Base-by-base conservation (phyloP, 352 stramenopile genomes). In the Pythium vanterpoolii region DNA sequence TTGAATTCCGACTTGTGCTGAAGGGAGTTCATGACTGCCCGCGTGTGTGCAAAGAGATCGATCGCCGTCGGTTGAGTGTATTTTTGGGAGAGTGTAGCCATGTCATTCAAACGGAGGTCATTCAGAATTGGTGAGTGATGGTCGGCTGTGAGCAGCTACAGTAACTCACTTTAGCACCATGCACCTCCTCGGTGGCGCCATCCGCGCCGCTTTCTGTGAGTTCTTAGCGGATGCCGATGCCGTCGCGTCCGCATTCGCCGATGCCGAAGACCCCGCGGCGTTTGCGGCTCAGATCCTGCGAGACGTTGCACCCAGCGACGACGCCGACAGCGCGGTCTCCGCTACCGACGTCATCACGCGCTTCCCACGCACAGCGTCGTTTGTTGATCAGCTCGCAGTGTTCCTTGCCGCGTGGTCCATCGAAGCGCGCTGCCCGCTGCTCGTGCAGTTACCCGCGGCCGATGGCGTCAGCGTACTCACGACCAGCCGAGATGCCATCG, bases 231-330 rank as follows among this genome's bases (percentile, higher is more conserved):
- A 53, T 4, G 10, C 36, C 4, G 44, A 52, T 13, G 43, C 36
- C 16, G 14, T 16, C 5, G 3, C 21, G 21, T 36, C 56, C 4
- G 60, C 68, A 14, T 56, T 76, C 10, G 43, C 0, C 19, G 39
- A 74, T 4, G 77, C 79, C 0, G 75, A 83, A 50, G 54, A 81
- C 6, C 44, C 68, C 0, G 34, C 31, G 4, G 60, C 38, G 45
- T 87, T 90, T 51, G 68, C 64, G 13, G 21, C 59, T 10, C 77
- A 84, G 39, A 71, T 87, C 55, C 51, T 86, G 40, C 58, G 33
- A 2, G 14, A 36, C 39, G 43, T 7, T 16, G 11, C 36, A 16
- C 19, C 48, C 14, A n/a, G 23, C 4, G 45, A 55, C 13, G 39
- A 45, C 36, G 8, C 3, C 24, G n/a, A 30, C 13, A 18, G 26